Conservation (phyloP, 805 yeast genomes). For the Sugiyamaella valdiviana region DNA sequence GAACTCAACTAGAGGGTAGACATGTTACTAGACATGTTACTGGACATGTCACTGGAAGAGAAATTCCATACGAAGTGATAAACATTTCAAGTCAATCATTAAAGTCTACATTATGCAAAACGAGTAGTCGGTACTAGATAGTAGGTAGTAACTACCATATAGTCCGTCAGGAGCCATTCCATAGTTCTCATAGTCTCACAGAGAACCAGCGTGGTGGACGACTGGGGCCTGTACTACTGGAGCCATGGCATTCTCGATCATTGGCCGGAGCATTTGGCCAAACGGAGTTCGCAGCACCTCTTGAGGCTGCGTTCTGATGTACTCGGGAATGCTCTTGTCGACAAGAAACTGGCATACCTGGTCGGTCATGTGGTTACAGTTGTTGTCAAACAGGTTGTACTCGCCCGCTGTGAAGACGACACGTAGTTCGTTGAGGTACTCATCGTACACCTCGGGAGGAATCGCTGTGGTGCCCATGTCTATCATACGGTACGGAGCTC, state of each 20-base stretch:
- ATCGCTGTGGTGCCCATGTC: slow-evolving; percentile 50
- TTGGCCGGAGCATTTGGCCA: slow-evolving; percentile 42
- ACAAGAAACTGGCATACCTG: slow-evolving; percentile 51
- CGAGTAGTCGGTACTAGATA: too few species aligned
- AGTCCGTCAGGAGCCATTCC: background rate
- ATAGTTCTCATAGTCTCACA: background rate
- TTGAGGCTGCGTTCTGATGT: slow-evolving; percentile 48
- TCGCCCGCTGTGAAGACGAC: slow-evolving; percentile 41
- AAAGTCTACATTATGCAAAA: too few species aligned
- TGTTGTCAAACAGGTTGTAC: slow-evolving; percentile 56
- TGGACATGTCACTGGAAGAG: too few species aligned
- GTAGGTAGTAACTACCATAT: too few species aligned
- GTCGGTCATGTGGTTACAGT: slow-evolving; percentile 64
- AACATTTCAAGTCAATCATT: too few species aligned
- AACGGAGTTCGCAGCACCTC: slow-evolving; percentile 46
- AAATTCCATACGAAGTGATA: too few species aligned
- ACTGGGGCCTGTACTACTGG: slow-evolving; percentile 18
- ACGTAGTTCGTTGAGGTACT: slow-evolving; percentile 46
- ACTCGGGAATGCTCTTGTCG: slow-evolving; percentile 48
- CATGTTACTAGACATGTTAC: too few species aligned
- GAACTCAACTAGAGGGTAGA: too few species aligned
- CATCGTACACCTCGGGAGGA: slow-evolving; percentile 46
- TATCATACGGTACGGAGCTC: slow-evolving; percentile 47
- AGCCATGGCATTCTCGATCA: slow-evolving; percentile 27
- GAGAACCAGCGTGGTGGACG: slow-evolving; percentile 10